Base-by-base conservation (phyloP, 2,329 filamentous ascomycete species). In the Ilyonectria destructans region DNA sequence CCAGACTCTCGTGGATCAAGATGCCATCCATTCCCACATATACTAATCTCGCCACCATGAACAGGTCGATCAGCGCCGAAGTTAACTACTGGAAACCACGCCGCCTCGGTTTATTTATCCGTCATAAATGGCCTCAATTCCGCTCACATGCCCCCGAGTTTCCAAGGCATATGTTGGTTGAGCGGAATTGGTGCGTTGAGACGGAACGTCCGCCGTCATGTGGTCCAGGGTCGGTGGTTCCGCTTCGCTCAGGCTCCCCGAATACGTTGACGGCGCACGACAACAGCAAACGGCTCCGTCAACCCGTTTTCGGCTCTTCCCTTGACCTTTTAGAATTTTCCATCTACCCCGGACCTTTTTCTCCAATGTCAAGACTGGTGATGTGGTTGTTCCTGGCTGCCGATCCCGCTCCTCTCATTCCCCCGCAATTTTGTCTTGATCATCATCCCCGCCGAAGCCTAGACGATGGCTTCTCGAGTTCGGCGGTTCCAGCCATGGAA, bases 161-260 rank as follows among this genome's bases (percentile, higher is more conserved):
- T 35, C 10, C 29, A 10, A 46, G 23, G 23, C 17, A 29, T 5
- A 26, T 9, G 13, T 40, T 12, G 29, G n/a, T n/a, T 8, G 17
- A 26, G 54, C 58, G 58, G 63, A 61, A 66, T 57, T 62, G 21
- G n/a, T 26, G 59, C 57, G 48, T 31, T 19, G 62, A 45, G 15
- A 57, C 63, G 61, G 61, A 58, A 64, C 61, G 23, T 45, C 61
- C 61, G 61, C 46, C 61, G 45, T 58, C 33, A 62, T 62, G 58
- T 12, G 35, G 33, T 17, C 51, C 8, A 19, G 29, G n/a, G 9
- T 58, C 61, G 61, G 61, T 43, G 61, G 61, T 64, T 46, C 61
- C 61, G 61, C 55, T 43, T 46, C 19, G 37, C 46, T 23, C 7
- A 6, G 13, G 31, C 19, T 37, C 21, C 45, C 31, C 15, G 31